Percentiles rank a stretch among this genome's conserved stretches.
These are phyloP conservation scores for Plantago major DNA, from an alignment of 257 asterid genomes.

Conservation along the genomic window DNA sequence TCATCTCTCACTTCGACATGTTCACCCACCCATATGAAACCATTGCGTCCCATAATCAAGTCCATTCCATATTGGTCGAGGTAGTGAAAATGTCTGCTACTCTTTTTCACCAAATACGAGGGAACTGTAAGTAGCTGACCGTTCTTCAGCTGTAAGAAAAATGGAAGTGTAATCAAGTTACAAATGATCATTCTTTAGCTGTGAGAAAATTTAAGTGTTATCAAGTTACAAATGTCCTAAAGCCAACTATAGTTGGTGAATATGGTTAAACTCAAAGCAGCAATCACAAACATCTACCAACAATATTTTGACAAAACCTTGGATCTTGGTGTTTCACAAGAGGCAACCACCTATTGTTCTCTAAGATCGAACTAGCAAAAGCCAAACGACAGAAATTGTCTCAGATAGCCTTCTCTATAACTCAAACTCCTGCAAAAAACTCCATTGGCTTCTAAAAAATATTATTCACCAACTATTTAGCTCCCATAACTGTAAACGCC, in stretches of 20 bases:
- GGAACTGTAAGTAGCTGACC: constrained; percentile 73
- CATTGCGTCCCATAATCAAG: constrained; percentile 84
- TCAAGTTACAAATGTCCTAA: background rate
- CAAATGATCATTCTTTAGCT: constrained; percentile 61
- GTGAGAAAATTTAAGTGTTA: constrained; percentile 16
- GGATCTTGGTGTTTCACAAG: too few species aligned
- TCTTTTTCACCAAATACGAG: constrained; percentile 85
- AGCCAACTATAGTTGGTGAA: background rate
- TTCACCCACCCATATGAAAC: constrained; percentile 90
- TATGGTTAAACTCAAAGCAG: too few species aligned
- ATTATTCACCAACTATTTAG: too few species aligned
- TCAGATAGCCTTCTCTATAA: too few species aligned
- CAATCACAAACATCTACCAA: too few species aligned
- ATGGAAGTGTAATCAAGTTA: background rate
- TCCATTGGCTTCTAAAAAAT: too few species aligned
- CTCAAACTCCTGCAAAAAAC: too few species aligned
- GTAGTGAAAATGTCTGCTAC: constrained; percentile 83
- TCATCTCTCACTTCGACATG: constrained; percentile 72
- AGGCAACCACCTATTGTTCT: too few species aligned
- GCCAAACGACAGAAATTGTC: too few species aligned
- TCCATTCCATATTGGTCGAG: constrained; percentile 75
- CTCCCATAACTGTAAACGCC: too few species aligned
- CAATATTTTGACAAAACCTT: too few species aligned
- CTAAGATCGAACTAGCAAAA: too few species aligned
- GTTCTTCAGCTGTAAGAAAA: constrained; percentile 60